Percentiles rank a stretch among this genome's conserved stretches.
These are phyloP conservation scores for Paecilomyces formosus DNA, from an alignment of 2,329 filamentous ascomycete genomes.

Conservation along the genomic window DNA sequence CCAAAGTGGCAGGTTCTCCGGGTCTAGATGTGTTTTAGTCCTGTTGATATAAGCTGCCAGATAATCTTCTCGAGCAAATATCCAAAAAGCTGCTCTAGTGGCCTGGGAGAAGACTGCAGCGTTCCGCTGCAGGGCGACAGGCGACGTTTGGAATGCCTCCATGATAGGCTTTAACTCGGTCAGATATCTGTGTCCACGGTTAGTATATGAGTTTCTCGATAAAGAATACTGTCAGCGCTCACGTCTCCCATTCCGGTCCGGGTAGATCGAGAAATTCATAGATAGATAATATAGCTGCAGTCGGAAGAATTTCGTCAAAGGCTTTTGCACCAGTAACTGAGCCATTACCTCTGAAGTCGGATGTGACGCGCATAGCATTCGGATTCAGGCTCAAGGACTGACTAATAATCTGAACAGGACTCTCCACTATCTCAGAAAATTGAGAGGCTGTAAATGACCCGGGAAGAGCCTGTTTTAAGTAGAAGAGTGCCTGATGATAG, in stretches of 20 bases:
- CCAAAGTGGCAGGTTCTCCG: conserved; percentile 52
- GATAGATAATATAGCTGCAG: conserved; percentile 54
- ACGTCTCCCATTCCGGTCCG: conserved; percentile 50
- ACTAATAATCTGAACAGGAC: conserved; percentile 20
- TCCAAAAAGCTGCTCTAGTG: conserved; percentile 55
- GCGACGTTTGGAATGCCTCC: conserved; percentile 33
- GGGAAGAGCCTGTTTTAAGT: conserved; percentile 34
- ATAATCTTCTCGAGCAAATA: conserved; percentile 56
- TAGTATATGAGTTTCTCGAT: conserved; percentile 3
- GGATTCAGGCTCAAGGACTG: conserved; percentile 15
- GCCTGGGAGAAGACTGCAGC: conserved; percentile 39
- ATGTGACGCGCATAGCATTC: conserved; percentile 28
- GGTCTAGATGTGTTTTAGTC: conserved; percentile 49
- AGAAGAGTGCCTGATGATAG: conserved; percentile 51
- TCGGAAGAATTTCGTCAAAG: conserved; percentile 53
- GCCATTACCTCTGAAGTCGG: neutral
- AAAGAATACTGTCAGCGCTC: conserved; percentile 6
- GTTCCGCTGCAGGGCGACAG: conserved; percentile 7
- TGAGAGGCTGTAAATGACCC: conserved; percentile 21
- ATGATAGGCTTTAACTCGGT: conserved; percentile 53
- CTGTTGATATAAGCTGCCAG: conserved; percentile 55
- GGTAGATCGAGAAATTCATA: conserved; percentile 58
- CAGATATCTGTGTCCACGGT: conserved; percentile 41
- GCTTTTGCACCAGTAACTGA: conserved; percentile 29
- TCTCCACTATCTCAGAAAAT: conserved; percentile 21